These are phyloP conservation scores for Silene conica DNA, from an alignment of 148 eudicot species.

Conservation along the genomic window DNA sequence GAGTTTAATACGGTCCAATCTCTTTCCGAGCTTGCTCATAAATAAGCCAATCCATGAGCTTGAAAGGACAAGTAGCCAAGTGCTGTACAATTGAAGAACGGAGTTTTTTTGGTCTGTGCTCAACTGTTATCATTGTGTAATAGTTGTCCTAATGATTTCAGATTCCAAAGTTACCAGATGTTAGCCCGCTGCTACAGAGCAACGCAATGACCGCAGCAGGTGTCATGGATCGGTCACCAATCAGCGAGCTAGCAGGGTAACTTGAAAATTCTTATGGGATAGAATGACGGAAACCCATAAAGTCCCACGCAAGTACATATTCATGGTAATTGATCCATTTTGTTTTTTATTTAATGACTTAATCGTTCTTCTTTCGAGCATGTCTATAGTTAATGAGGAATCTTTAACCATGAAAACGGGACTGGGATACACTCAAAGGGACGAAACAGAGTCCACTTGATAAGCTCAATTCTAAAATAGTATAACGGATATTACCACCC, in stretches of 20 bases:
- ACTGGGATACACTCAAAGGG: too few relatives aligned
- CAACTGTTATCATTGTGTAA: neutral
- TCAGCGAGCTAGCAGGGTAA: constrained; percentile 90
- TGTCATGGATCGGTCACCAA: constrained; percentile 96
- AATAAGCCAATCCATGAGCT: neutral
- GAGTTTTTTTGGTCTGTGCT: neutral
- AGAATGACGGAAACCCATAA: neutral
- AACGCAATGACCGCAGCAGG: constrained; percentile 71
- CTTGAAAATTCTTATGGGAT: neutral
- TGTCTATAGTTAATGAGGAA: neutral
- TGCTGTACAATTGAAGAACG: neutral
- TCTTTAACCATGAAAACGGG: too few relatives aligned
- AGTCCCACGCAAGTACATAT: constrained; percentile 14
- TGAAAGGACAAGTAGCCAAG: neutral
- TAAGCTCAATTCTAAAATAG: too few relatives aligned
- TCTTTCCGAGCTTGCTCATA: neutral
- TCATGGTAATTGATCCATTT: neutral
- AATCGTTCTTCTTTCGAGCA: neutral
- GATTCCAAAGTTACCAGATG: constrained; percentile 94
- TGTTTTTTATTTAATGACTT: neutral
- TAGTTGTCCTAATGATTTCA: constrained; percentile 29
- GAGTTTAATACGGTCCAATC: neutral
- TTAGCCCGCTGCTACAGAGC: constrained; percentile 66
- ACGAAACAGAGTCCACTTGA: too few relatives aligned
- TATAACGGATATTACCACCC: too few relatives aligned